Evolutionary conservation across 208 protist species (phyloP), one percentile per base, ranked within the genome.

Genomic region (Wallacemonas rigidus): DNA sequence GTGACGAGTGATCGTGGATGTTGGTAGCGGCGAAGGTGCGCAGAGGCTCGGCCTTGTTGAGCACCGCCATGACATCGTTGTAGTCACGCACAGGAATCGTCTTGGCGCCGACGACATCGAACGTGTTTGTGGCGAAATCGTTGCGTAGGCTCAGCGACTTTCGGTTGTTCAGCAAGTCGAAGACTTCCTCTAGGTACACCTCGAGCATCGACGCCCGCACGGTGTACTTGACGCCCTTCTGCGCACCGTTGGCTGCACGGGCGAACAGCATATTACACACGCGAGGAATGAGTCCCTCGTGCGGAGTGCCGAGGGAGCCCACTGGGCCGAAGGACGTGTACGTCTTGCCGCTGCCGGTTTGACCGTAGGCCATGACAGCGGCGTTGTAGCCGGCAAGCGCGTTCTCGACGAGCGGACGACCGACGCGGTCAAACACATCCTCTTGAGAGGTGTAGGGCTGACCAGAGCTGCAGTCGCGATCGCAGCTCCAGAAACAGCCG

Each of bases 181-280:
- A 88, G 47, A 98, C 92, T 67, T 95, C 86, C 69, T 99, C 98
- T 70, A 98, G 92, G 84, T 99, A 99, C 39, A 99, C 95, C 78
- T 99, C 97, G 55, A 99, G 71, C 86, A 98, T 98, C 15, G 88
- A 97, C 17, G 73, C 88, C 12, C 67, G 71, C 48, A 93, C 79
- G 53, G 81, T 83, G 76, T 89, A 89, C 69, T 62, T 77, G 47
- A 90, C 77, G 38, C 88, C 88, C 74, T 87, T 89, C 77, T 93
- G 82, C 26, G 74, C 77, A 58, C 79, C 82, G 65, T 69, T 79
- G 14, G 71, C 69, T 14, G 80, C 84, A 44, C 81, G 76, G 35
- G 58, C 70, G 53, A 93, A 93, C 53, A 93, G 69, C 83, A 88
- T 87, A 17, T 90, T 82, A 75, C 85, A 93, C 26, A 93, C 77